Evolutionary conservation across 768 basidiomycete genomes (phyloP).

Genomic region (Lenzites betulinus): DNA sequence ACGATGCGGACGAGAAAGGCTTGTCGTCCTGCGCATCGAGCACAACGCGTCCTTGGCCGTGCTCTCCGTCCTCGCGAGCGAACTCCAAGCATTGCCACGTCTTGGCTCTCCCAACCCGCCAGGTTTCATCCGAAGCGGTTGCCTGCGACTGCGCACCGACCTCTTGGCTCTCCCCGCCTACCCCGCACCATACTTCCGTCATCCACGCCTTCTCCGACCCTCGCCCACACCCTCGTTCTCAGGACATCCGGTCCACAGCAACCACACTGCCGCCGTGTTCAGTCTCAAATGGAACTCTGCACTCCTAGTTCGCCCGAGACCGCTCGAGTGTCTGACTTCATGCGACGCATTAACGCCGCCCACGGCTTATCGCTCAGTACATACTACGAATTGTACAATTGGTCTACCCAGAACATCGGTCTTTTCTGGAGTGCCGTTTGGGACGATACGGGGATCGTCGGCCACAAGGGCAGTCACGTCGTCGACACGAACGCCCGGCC

Average conservation of each 20-base stretch:
- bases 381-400: constrained; percentile 66
- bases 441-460: constrained; percentile 65
- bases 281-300: constrained; percentile 39
- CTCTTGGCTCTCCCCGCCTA: constrained; percentile 7
- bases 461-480: constrained; percentile 59
- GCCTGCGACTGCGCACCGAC: background rate
- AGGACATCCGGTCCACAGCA: constrained; percentile 1
- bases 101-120: constrained; percentile 6
- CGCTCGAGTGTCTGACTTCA: constrained; percentile 52
- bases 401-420: constrained; percentile 63
- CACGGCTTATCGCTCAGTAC: constrained; percentile 46
- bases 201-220: background rate
- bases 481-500: constrained; percentile 58
- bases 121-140: too few species aligned
- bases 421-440: constrained; percentile 76
- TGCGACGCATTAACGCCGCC: constrained; percentile 50
- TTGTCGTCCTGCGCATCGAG: background rate
- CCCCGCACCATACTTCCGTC: background rate
- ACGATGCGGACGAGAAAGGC: background rate
- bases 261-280: background rate
- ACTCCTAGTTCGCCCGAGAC: constrained; percentile 42
- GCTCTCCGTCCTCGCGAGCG: background rate
- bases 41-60: background rate
- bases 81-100: background rate
- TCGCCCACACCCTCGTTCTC: constrained; percentile 4